Conservation (phyloP, 352 stramenopile genomes). For the Thraustochytrium striatum region DNA sequence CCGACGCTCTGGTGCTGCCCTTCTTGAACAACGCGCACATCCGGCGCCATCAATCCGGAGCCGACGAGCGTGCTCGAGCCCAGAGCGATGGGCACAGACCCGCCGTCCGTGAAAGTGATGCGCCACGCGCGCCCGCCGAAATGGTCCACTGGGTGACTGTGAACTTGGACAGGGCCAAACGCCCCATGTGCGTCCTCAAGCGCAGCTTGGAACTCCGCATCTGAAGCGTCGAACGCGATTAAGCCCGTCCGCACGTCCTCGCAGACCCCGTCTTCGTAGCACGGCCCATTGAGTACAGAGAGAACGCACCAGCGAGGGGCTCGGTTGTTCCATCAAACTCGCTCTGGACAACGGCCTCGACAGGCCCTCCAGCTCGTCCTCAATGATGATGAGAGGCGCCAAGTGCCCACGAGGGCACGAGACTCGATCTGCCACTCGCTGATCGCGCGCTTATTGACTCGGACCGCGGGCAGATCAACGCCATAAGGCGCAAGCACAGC, state of each 20-base stretch:
- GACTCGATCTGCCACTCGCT: not conserved
- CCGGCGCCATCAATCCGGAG: not conserved
- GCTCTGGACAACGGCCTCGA: not conserved
- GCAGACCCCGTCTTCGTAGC: not conserved
- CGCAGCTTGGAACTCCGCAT: not conserved
- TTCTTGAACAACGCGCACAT: not conserved
- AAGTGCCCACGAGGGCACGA: not conserved
- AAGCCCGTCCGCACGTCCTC: too few relatives aligned
- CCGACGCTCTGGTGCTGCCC: not conserved
- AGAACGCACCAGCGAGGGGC: not conserved
- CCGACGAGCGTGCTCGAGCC: not conserved
- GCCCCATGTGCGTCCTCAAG: not conserved
- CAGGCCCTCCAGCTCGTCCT: not conserved
- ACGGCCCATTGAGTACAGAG: not conserved
- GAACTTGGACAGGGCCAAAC: not conserved
- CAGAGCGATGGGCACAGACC: not conserved
- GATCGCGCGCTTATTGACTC: not conserved
- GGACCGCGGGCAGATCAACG: not conserved
- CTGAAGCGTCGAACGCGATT: not conserved
- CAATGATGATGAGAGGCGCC: not conserved
- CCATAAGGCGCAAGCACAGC: not conserved
- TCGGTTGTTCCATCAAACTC: not conserved
- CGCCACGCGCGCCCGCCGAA: not conserved
- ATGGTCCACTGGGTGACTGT: not conserved
- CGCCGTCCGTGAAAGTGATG: conserved; percentile 6